Base-by-base conservation (phyloP, 768 basidiomycete species). In the Strobilomyces echinocephalus region DNA sequence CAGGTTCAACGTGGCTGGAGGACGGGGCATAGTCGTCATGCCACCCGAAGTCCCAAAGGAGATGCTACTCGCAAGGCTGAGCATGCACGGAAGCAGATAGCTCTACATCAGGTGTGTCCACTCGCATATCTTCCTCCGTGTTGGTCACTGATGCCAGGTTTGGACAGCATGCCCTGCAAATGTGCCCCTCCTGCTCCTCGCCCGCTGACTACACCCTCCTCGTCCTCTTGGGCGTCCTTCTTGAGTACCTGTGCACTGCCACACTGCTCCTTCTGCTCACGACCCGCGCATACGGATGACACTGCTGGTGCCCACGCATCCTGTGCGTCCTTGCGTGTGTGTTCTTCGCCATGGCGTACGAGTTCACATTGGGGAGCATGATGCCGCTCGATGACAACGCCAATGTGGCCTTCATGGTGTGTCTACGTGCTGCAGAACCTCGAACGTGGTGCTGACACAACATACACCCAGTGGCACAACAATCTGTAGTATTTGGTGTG, bases 151-250 rank as follows among this genome's bases (percentile, higher is more conserved):
- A 8, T 41, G 33, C 26, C 50, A 87, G 88, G 52, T 86, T 88
- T 54, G 88, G 88, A 21, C n/a, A n/a, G n/a, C 66, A 75, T 24
- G 79, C 80, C 5, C 67, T 90, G 15, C 73, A 82, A 43, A 76
- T 74, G 8, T 90, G 88, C 68, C 75, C 75, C n/a, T 81, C 83
- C 63, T 90, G 88, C 66, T 75, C 74, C 20, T 79, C 82, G 12
- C 74, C 74, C 47, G 66, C 76, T 26, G 87, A 89, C 53, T 88
- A 79, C 63, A 76, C 76, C 8, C 66, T 86, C 11, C 84, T 79
- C 63, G 76, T 79, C 8, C 63, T 86, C 24, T 80, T 85, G 1
- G 69, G 72, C 8, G 73, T 79, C n/a, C 64, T 84, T 18, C 72
- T 85, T 9, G 75, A 80, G 34, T 89, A 88, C 59, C 67, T 87